Evolutionary conservation across 495 filamentous ascomycete species (phyloP).

Genomic region (Penicillium cosmopolitanum): DNA sequence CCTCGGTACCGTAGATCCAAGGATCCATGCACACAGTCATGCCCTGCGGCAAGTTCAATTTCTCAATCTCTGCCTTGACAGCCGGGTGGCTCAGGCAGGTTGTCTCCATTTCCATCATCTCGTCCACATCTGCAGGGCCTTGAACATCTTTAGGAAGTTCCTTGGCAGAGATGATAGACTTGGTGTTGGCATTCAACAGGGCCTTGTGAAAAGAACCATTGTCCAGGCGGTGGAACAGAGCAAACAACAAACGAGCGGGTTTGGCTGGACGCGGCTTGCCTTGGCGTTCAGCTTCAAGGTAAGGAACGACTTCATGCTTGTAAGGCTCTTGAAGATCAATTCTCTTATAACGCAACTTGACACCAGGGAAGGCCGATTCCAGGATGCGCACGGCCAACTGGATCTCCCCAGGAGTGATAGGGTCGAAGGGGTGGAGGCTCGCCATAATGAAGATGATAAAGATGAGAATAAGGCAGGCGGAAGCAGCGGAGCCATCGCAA

Average conservation of each 20-base stretch:
- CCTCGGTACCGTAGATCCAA: conserved; percentile 51
- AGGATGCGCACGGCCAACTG: conserved; percentile 43
- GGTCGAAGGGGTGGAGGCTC: conserved; percentile 47
- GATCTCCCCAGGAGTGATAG: conserved; percentile 47
- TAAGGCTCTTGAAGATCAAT: conserved; percentile 50
- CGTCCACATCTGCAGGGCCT: conserved; percentile 45
- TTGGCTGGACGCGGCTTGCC: conserved; percentile 37
- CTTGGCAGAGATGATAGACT: conserved; percentile 41
- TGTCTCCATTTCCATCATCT: conserved; percentile 46
- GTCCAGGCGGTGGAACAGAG: conserved; percentile 46
- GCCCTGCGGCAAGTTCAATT: conserved; percentile 43
- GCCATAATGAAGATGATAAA: conserved; percentile 22
- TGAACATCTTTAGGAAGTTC: conserved; percentile 46
- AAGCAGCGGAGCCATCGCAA: conserved; percentile 2
- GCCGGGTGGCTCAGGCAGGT: conserved; percentile 43
- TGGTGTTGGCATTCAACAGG: conserved; percentile 45
- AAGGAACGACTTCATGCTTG: conserved; percentile 47
- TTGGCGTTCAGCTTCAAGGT: conserved; percentile 45
- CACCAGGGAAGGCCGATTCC: conserved; percentile 42
- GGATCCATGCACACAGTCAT: conserved; percentile 48
- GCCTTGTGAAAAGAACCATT: conserved; percentile 48
- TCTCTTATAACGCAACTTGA: conserved; percentile 47
- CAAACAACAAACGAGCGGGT: conserved; percentile 44
- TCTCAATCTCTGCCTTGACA: conserved; percentile 49
- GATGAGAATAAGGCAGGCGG: background rate